Evolutionary conservation across 768 basidiomycete genomes (phyloP), one percentile per base, ranked within the genome.

Genomic region (Chalciporus chontae): DNA sequence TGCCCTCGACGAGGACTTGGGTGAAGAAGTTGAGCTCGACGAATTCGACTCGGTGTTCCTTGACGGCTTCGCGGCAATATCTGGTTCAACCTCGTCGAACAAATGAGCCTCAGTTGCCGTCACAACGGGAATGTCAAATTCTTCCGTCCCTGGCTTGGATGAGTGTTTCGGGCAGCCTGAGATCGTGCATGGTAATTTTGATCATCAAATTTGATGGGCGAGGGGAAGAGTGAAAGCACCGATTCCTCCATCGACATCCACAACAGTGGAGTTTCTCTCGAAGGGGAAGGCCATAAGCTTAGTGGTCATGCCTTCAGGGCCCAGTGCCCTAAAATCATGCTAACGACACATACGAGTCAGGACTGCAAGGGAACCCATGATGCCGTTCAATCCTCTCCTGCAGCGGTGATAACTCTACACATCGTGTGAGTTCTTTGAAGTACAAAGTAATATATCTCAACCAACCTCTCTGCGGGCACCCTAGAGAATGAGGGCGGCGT

Each of bases 231-330:
- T 57, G 26, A 65, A 61, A 10, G 61, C 53, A 8, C 71, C 71
- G 15, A 68, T 59, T 7, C 70, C 63, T 38, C 70, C 70, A 9
- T 69, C 71, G 4, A 72, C 59, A 43, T 72, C 71, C 19, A 70
- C 67, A 8, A 71, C 47, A 7, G 60, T 61, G 0, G 67, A 60
- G 40, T 60, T 59, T 21, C 55, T 55, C 9, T 48, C 50, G 43
- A 71, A n/a, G n/a, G n/a, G n/a, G n/a, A n/a, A n/a, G n/a, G n/a
- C n/a, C n/a, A n/a, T n/a, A n/a, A n/a, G n/a, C n/a, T n/a, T n/a
- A n/a, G n/a, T n/a, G n/a, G n/a, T n/a, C n/a, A 73, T 7, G 72
- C 67, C 45, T 2, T 21, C 21, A 21, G 21, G 21, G 21, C 21
- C 21, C 21, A 21, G 21, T 4, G 21, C 21, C 21, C 21, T 2